A percentile compares a stretch with the other conserved stretches of the same genome.
Conservation (phyloP, 148 eudicot species). For the Fagopyrum tataricum region DNA sequence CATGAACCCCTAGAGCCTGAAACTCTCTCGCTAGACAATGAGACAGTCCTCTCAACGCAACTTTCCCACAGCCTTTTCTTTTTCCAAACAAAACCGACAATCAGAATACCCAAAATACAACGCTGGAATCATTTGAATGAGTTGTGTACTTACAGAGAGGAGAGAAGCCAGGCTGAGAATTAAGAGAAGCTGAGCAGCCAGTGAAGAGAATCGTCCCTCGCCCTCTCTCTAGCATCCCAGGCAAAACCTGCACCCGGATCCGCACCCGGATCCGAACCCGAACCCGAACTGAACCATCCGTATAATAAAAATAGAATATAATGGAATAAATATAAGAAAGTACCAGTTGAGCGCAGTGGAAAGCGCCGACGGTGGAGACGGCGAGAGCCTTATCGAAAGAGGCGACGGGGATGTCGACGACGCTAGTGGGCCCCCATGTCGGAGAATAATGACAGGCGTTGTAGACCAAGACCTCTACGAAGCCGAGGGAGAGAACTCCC, state of each 20-base stretch:
- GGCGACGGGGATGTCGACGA: slow-evolving; percentile 43
- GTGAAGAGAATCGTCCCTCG: slow-evolving; percentile 84
- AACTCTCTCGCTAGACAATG: slow-evolving; percentile 77
- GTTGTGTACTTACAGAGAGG: slow-evolving; percentile 45
- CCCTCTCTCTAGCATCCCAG: slow-evolving; percentile 76
- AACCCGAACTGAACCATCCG: too few species aligned
- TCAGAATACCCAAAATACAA: not conserved
- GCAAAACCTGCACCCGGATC: slow-evolving; percentile 39
- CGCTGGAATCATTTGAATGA: too few species aligned
- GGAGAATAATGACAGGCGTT: slow-evolving; percentile 28
- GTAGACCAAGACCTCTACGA: slow-evolving; percentile 80
- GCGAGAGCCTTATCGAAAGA: slow-evolving; percentile 62
- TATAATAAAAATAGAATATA: not conserved
- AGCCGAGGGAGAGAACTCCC: slow-evolving; percentile 73
- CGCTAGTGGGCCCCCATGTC: slow-evolving; percentile 28
- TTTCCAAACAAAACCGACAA: not conserved
- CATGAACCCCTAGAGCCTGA: slow-evolving; percentile 69
- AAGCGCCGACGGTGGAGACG: slow-evolving; percentile 76
- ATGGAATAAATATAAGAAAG: too few species aligned
- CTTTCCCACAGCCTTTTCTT: slow-evolving; percentile 66
- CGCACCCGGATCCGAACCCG: too few species aligned
- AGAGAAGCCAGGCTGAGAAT: slow-evolving; percentile 66
- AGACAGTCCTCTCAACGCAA: slow-evolving; percentile 70
- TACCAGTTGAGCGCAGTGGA: slow-evolving; percentile 83
- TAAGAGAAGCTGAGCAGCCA: slow-evolving; percentile 81